Evolutionary conservation across 228 moss, liverwort and hornwort genomes (phyloP).

Genomic region (Sphagnum fallax): DNA sequence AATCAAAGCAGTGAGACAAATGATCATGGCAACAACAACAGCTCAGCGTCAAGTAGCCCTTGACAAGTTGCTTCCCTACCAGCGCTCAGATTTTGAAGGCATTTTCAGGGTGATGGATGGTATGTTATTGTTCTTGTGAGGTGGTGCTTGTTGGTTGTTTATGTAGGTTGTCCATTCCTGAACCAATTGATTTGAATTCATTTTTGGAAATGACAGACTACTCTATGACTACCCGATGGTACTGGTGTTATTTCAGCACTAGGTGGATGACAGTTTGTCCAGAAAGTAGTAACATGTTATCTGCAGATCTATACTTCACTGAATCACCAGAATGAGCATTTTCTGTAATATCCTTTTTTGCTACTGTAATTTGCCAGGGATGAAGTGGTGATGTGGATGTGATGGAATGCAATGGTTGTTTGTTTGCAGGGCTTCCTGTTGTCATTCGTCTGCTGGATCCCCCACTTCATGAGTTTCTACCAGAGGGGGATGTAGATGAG

Average conservation of each 20-base stretch:
- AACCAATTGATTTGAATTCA: no score
- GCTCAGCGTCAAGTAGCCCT: constrained; percentile 40
- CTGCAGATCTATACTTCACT: constrained; percentile 17
- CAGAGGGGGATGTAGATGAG: constrained; percentile 92
- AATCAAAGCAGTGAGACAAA: constrained; percentile 45
- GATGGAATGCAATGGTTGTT: constrained; percentile 18
- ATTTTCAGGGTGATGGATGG: constrained; percentile 54
- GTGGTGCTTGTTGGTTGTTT: no score
- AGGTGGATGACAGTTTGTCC: no score
- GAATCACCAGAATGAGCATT: no score
- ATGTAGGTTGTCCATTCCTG: no score
- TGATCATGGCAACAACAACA: constrained; percentile 39
- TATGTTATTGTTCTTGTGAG: constrained; percentile 5
- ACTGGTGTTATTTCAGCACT: no score
- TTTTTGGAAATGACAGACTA: no score
- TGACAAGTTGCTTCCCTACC: constrained; percentile 43
- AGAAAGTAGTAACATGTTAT: not conserved
- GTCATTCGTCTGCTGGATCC: constrained; percentile 89
- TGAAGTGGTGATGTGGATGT: no score
- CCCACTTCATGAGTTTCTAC: constrained; percentile 88
- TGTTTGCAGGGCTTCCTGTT: constrained; percentile 78
- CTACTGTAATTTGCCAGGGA: no score
- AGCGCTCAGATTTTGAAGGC: constrained; percentile 52
- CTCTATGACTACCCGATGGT: no score
- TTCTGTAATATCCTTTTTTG: no score